Conservation (phyloP, 345 rosid species). For the Pistacia vera region DNA sequence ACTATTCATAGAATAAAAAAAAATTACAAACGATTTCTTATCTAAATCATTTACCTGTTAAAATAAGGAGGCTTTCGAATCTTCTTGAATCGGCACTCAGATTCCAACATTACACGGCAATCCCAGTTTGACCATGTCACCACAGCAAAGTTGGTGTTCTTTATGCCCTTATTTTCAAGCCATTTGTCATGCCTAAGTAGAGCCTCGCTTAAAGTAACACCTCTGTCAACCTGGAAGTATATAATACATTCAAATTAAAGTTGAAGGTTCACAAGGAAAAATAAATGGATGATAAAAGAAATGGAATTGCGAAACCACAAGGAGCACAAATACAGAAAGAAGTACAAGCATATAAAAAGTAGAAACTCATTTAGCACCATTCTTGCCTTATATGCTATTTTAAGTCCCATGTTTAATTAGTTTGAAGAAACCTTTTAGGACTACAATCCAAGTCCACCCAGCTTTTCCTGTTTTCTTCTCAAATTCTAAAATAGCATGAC, state of each 20-base stretch:
- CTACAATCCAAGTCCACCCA: no score
- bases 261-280: background rate
- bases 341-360: background rate
- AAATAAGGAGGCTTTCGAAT: slow-evolving; percentile 58
- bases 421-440: no score
- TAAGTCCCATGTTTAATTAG: no score
- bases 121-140: slow-evolving; percentile 70
- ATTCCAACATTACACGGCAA: slow-evolving; percentile 60
- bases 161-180: slow-evolving; percentile 59
- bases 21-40: background rate
- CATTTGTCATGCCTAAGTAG: slow-evolving; percentile 56
- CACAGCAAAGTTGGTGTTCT: slow-evolving; percentile 52
- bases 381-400: no score
- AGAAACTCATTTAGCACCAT: background rate
- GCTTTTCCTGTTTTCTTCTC: no score
- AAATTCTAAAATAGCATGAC: no score
- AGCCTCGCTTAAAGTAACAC: slow-evolving; percentile 48
- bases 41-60: slow-evolving; percentile 34
- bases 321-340: background rate
- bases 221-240: slow-evolving; percentile 46
- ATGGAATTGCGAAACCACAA: background rate
- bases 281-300: background rate
- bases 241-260: background rate
- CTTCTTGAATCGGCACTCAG: slow-evolving; percentile 57
- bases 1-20: background rate